Percentiles rank a stretch among this genome's conserved stretches.
These are phyloP conservation scores for Penicillium corylophilum DNA, from an alignment of 2,329 filamentous ascomycete species.

Conservation along the genomic window DNA sequence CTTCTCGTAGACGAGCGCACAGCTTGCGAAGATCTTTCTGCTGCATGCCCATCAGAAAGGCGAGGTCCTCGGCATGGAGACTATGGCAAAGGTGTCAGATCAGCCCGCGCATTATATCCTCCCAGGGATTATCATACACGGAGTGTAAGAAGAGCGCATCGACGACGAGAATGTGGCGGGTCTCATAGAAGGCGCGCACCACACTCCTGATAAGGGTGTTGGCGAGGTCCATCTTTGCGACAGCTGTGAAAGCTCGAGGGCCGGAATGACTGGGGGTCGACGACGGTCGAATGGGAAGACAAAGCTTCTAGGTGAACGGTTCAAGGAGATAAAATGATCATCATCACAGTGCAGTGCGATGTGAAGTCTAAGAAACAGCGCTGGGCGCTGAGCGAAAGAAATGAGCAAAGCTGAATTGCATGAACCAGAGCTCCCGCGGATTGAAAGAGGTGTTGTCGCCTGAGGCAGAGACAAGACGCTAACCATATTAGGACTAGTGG, in stretches of 20 bases:
- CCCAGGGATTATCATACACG: constrained; percentile 51
- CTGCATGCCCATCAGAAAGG: constrained; percentile 83
- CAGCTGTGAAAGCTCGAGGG: neutral
- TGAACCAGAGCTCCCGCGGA: neutral
- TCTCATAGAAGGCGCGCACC: constrained; percentile 81
- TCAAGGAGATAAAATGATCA: constrained; percentile 7
- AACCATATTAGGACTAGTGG: constrained; percentile 6
- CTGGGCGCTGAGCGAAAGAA: neutral
- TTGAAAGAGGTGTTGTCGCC: constrained; percentile 8
- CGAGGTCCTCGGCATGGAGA: constrained; percentile 83
- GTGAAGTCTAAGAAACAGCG: neutral
- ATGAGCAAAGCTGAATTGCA: neutral
- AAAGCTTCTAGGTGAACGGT: constrained; percentile 10
- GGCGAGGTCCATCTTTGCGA: constrained; percentile 59
- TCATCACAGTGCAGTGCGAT: constrained; percentile 1
- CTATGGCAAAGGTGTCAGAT: constrained; percentile 39
- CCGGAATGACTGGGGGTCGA: neutral
- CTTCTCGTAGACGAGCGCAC: constrained; percentile 79
- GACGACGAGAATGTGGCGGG: constrained; percentile 76
- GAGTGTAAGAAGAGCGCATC: constrained; percentile 76
- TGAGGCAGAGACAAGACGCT: constrained; percentile 4
- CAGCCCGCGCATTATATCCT: neutral
- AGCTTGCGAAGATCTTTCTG: constrained; percentile 89
- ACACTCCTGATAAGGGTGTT: constrained; percentile 83
- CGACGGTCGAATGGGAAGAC: constrained; percentile 9